A percentile compares a stretch with the other conserved stretches of the same genome.
phyloP scores from a whole-genome alignment of 352 stramenopile species.

The Globisporangium irregulare region DNA sequence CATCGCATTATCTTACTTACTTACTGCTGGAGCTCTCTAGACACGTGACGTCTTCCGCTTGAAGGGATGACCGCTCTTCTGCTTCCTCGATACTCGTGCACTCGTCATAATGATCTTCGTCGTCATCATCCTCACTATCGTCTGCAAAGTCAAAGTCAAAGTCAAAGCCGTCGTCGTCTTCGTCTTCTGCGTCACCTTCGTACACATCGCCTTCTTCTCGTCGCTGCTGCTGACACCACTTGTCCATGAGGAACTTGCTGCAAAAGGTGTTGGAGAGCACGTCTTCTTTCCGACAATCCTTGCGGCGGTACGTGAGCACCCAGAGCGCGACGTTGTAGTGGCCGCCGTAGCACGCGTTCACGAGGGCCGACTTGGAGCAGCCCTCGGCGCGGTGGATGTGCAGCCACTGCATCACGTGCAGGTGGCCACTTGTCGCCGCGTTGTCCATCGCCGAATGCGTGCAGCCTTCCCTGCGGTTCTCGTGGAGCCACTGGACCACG shows the following conservation, averaged over 20 bases:
- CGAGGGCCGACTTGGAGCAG: conserved; percentile 65
- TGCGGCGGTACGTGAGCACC: conserved; percentile 26
- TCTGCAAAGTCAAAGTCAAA: not conserved
- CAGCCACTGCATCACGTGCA: conserved; percentile 44
- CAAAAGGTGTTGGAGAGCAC: conserved; percentile 8
- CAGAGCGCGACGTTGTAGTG: conserved; percentile 57
- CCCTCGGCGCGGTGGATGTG: conserved; percentile 51
- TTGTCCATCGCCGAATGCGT: conserved; percentile 37
- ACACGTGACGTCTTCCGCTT: not conserved
- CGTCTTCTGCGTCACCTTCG: not conserved
- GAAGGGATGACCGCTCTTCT: not conserved
- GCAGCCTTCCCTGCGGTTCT: conserved; percentile 34
- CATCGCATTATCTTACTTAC: not conserved
- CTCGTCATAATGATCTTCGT: not conserved
- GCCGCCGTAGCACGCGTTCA: conserved; percentile 53
- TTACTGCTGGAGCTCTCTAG: not conserved
- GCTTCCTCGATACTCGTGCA: not conserved
- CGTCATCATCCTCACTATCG: not conserved
- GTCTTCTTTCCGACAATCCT: conserved; percentile 16
- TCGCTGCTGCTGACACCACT: conserved; percentile 6
- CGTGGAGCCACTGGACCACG: conserved; percentile 33
- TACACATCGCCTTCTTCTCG: not conserved
- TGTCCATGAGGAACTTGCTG: conserved; percentile 11
- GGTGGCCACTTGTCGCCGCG: conserved; percentile 36
- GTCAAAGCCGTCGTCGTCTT: not conserved